Percentiles rank a stretch among this genome's conserved stretches.
Evolutionary conservation across 805 yeast species (phyloP).

Genomic region (Yarrowia sp.): DNA sequence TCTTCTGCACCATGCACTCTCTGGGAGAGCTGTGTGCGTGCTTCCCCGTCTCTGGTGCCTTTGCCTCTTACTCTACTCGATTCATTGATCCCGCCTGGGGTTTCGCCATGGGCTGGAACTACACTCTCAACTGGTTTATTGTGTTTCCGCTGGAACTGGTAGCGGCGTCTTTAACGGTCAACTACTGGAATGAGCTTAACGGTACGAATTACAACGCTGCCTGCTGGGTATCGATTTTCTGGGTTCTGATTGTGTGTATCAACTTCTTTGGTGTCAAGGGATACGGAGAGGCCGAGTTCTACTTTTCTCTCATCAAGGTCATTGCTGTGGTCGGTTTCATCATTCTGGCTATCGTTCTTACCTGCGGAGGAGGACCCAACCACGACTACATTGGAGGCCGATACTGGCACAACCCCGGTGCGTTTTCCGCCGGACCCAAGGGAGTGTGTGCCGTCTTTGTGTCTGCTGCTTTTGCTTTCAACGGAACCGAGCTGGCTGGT

Average conservation of each 20-base stretch:
- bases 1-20: slow-evolving; percentile 61
- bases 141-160: slow-evolving; percentile 65
- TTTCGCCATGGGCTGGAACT: slow-evolving; percentile 71
- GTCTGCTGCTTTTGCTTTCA: slow-evolving; percentile 69
- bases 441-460: slow-evolving; percentile 66
- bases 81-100: slow-evolving; percentile 68
- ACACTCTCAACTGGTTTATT: slow-evolving; percentile 62
- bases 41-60: slow-evolving; percentile 63
- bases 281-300: slow-evolving; percentile 70
- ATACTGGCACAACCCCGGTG: slow-evolving; percentile 66
- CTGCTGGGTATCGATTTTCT: slow-evolving; percentile 58
- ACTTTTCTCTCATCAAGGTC: slow-evolving; percentile 58
- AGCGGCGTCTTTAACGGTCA: slow-evolving; percentile 57
- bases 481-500: slow-evolving; percentile 69
- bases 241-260: slow-evolving; percentile 48
- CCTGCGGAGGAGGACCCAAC: slow-evolving; percentile 59
- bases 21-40: slow-evolving; percentile 70
- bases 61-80: slow-evolving; percentile 59
- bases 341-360: slow-evolving; percentile 53
- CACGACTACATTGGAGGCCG: slow-evolving; percentile 52
- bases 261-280: slow-evolving; percentile 60
- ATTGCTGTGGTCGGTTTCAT: slow-evolving; percentile 61
- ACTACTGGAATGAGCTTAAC: slow-evolving; percentile 57
- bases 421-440: slow-evolving; percentile 67
- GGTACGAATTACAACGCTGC: slow-evolving; percentile 63